phyloP scores from a whole-genome alignment of 352 stramenopile genomes.

The Aphanomyces euteiches region DNA sequence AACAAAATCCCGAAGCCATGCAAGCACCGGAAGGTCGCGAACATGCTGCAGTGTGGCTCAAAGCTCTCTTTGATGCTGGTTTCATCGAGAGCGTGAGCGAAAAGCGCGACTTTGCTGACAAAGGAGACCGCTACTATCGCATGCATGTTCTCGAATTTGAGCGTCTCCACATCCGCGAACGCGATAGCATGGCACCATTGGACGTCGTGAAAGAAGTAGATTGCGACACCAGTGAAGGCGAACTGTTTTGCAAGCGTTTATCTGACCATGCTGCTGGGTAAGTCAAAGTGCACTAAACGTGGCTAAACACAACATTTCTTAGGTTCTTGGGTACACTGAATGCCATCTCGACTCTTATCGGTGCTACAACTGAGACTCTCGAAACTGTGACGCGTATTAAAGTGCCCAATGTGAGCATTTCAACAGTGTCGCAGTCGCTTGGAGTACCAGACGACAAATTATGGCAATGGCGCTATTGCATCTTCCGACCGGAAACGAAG shows the following conservation, averaged over 20 bases:
- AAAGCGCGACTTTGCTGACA: constrained; percentile 47
- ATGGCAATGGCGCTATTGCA: constrained; percentile 68
- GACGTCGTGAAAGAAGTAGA: constrained; percentile 65
- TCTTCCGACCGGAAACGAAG: constrained; percentile 50
- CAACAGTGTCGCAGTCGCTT: constrained; percentile 2
- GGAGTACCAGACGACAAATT: constrained; percentile 33
- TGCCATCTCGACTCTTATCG: constrained; percentile 44
- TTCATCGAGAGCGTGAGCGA: constrained; percentile 57
- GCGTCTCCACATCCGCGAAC: constrained; percentile 35
- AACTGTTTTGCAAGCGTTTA: constrained; percentile 57
- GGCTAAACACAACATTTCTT: not conserved
- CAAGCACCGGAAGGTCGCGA: constrained; percentile 38
- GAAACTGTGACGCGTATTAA: constrained; percentile 2
- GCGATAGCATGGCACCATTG: constrained; percentile 54
- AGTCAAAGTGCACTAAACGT: not conserved
- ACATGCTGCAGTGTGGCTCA: constrained; percentile 53
- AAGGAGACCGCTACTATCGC: constrained; percentile 47
- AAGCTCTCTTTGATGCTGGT: constrained; percentile 50
- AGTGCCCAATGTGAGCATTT: constrained; percentile 5
- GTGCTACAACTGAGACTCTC: not conserved
- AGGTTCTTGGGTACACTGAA: constrained; percentile 49
- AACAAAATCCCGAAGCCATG: constrained; percentile 50
- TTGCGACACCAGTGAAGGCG: constrained; percentile 36
- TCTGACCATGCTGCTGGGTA: constrained; percentile 49
- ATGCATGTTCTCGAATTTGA: constrained; percentile 55